Evolutionary conservation across 1,139 yeast species (phyloP), one percentile per base, ranked within the genome.

Genomic region (Tardiomyces blankii): DNA sequence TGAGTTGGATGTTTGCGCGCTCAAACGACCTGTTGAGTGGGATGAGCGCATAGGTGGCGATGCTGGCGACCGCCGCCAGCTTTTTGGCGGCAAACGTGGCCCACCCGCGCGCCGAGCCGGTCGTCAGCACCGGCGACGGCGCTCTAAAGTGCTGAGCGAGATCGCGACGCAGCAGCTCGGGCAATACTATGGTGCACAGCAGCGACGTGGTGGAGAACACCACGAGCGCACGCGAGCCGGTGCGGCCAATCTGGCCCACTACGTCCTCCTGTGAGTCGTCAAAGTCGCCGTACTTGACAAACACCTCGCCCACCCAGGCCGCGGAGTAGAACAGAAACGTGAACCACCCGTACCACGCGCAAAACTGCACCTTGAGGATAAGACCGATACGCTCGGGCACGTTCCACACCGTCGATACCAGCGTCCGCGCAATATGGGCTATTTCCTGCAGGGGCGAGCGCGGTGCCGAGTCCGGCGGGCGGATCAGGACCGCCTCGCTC

Each of bases 261-360:
- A 46, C 41, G 39, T 45, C 27, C 43, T 48, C 49, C 2, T 49
- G 28, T 1, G 41, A 38, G 5, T 38, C 48, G 6, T 27, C 47
- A 21, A 42, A 46, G 38, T 48, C 48, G 25, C 25, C 25, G 43
- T 56, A 49, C 18, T 55, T 54, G 23, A 53, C 53, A 57, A 65
- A 67, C 2, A 68, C 64, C 47, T 67, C 72, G 8, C 67, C 65
- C 1, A 67, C 69, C 66, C 69, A 67, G 1, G 70, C 62, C 0
- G 71, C 56, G 2, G 70, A 64, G 50, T 66, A 66, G 47, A 63
- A 65, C 46, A 65, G 47, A 41, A 65, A 61, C 4, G 67, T 56
- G 49, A 65, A 65, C 69, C 69, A 65, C 2, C 66, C 64, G 46
- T 61, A 63, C 68, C 69, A 65, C 2, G 67, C 66, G 44, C 56